A percentile compares a stretch with the other conserved stretches of the same genome.
Conservation (phyloP, 257 asterid species). For the Nicotiana attenuata region DNA sequence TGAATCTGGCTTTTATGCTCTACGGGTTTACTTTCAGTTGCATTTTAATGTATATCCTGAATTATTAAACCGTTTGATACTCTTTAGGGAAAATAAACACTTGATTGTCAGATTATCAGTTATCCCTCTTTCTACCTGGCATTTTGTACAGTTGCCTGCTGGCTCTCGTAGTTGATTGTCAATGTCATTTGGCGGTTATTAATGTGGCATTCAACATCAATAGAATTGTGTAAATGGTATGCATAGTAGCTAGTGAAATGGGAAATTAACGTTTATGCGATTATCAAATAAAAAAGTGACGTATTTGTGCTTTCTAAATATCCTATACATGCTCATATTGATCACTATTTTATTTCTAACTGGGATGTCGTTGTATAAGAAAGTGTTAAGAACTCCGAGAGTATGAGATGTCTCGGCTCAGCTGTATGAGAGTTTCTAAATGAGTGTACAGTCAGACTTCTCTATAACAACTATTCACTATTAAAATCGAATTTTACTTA, state of each 20-base stretch:
- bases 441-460: too few relatives aligned
- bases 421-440: not conserved
- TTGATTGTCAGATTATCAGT: not conserved
- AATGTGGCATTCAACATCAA: not conserved
- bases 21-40: not conserved
- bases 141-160: not conserved
- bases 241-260: not conserved
- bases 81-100: not conserved
- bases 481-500: too few relatives aligned
- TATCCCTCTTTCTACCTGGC: not conserved
- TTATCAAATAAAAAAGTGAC: not conserved
- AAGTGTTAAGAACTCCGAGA: not conserved
- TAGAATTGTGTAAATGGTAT: not conserved
- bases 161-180: not conserved
- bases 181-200: not conserved
- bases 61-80: not conserved
- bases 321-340: not conserved
- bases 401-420: not conserved
- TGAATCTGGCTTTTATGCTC: not conserved
- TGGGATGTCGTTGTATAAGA: not conserved
- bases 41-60: constrained; percentile 8
- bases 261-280: not conserved
- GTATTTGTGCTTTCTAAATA: not conserved
- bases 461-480: too few relatives aligned
- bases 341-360: not conserved